Evolutionary conservation across 1,284 basidiomycete species (phyloP), one percentile per base, ranked within the genome.

Genomic region (Dichomitus squalens): DNA sequence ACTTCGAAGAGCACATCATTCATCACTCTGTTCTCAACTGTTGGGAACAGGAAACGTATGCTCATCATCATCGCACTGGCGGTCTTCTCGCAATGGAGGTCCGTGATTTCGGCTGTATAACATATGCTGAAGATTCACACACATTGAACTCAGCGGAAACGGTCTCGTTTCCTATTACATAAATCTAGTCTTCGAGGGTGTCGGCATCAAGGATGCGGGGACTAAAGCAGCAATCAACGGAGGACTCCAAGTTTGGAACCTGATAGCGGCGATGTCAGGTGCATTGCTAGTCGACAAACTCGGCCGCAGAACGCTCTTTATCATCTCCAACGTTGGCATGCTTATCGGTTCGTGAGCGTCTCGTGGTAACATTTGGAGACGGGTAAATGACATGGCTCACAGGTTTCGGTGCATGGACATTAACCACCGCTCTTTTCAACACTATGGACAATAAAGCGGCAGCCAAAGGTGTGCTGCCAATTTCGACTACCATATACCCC

Each of bases 11-110:
- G 83, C 47, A 61, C 61, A 23, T 60, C 61, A 16, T 87, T 84
- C 1, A 85, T 86, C 59, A 76, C 83, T 2, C 79, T 90, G 59
- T 70, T 87, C 65, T 66, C 73, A 23, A 86, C 80, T 25, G 71
- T 77, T 6, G 88, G 88, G 39, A 90, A 91, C 75, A 75, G 83
- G 55, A 84, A 77, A 69, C 86, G 89, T 47, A 77, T 90, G 75
- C 72, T 79, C 38, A 88, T 90, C 67, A 86, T 90, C 69, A 67
- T 87, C 59, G 84, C 85, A 23, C 72, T 88, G 52, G 84, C 85
- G 27, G 83, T 86, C 74, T 87, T 88, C 75, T 87, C 86, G 1
- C 84, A 86, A 21, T 89, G 86, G 86, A 86, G 83, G 84, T 84
- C 56, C 33, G 78, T 52, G 7, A n/a, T 50, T 29, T 7, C 16